These are phyloP conservation scores for Thermoascus crustaceus DNA, from an alignment of 2,329 filamentous ascomycete genomes.

Conservation along the genomic window DNA sequence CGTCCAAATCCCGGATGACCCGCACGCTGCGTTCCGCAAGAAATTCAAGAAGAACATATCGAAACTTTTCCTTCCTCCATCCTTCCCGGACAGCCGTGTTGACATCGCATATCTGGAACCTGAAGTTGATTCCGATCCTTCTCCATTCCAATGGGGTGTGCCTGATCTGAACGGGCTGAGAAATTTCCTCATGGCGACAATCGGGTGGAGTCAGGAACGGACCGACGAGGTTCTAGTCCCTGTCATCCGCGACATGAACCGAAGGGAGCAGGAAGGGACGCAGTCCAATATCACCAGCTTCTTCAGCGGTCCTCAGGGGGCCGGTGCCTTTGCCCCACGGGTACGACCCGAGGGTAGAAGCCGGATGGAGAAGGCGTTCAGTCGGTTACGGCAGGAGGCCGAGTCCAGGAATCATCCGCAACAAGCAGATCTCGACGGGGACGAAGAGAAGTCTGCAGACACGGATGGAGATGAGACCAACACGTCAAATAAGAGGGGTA, in stretches of 20 bases:
- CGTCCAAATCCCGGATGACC: conserved; percentile 48
- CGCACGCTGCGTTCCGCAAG: conserved; percentile 60
- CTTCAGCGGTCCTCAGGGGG: conserved; percentile 59
- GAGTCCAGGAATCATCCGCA: conserved; percentile 16
- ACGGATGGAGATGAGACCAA: conserved; percentile 6
- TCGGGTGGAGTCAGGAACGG: conserved; percentile 84
- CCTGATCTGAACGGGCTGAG: conserved; percentile 82
- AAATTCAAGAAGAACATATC: conserved; percentile 79
- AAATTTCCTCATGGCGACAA: conserved; percentile 77
- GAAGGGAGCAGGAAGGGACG: conserved; percentile 76
- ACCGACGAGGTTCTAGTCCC: conserved; percentile 95
- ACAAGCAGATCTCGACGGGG: conserved; percentile 2
- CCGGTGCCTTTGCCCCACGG: conserved; percentile 62
- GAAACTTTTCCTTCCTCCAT: conserved; percentile 75
- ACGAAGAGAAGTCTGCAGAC: too few species aligned
- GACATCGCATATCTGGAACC: conserved; percentile 76
- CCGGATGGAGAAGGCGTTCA: conserved; percentile 68
- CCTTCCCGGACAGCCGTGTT: conserved; percentile 72
- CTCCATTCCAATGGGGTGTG: conserved; percentile 89
- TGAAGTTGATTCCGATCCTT: conserved; percentile 70
- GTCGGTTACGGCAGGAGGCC: conserved; percentile 54
- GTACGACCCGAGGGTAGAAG: conserved; percentile 56
- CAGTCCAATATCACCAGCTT: conserved; percentile 94
- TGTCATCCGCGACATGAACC: conserved; percentile 92
- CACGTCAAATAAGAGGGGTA: conserved; percentile 10